phyloP scores from a whole-genome alignment of 2,329 filamentous ascomycete genomes.

The Diplodia intermedia region DNA sequence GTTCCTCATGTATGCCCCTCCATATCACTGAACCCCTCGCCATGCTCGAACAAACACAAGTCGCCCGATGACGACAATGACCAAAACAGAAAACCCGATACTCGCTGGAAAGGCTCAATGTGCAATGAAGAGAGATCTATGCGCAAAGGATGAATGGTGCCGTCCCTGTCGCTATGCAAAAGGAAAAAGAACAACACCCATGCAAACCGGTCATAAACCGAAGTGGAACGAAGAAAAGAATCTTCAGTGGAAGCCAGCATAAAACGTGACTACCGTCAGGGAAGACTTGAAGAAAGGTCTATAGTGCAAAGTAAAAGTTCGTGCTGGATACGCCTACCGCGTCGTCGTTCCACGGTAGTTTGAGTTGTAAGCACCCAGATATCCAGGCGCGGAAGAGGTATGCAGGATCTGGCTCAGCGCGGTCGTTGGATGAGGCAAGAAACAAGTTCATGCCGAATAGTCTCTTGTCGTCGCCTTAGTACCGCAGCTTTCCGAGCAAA shows the following conservation, averaged over 20 bases:
- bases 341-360: not conserved
- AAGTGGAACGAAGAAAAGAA: not conserved
- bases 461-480: constrained; percentile 40
- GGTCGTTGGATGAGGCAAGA: not conserved
- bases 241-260: not conserved
- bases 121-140: not conserved
- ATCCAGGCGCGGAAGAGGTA: not conserved
- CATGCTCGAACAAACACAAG: not conserved
- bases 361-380: not conserved
- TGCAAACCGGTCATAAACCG: not conserved
- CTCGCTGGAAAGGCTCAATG: constrained; percentile 5
- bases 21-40: not conserved
- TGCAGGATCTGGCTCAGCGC: not conserved
- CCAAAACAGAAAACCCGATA: not conserved
- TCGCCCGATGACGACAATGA: not conserved
- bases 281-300: not conserved
- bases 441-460: not conserved
- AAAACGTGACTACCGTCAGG: not conserved
- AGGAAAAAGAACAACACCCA: not conserved
- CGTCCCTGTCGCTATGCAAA: constrained; percentile 11
- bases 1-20: not conserved
- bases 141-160: not conserved
- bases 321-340: not conserved
- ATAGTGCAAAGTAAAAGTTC: not conserved
- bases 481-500: constrained; percentile 58